Base-by-base conservation (phyloP, 2,329 filamentous ascomycete species). In the Bimuria novae-zelandiae region DNA sequence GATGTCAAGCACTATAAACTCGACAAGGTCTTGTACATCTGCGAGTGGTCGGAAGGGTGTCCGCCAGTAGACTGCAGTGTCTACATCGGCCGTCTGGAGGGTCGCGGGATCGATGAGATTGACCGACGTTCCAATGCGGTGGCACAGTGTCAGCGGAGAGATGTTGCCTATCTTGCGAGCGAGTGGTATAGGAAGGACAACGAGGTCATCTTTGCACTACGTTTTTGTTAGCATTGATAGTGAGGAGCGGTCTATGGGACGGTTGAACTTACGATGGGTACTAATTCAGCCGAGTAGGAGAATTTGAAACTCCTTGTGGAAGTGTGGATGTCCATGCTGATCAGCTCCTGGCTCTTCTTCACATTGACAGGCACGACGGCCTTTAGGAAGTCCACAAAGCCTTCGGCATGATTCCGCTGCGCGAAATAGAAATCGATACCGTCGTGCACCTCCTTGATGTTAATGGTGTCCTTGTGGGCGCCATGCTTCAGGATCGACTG, bases 351-450 rank as follows among this genome's bases (percentile, higher is more conserved):
- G n/a, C 88, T 89, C 65, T 92, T 90, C 78, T 94, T 95, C 61
- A 85, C 80, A 63, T 86, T 85, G 54, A 91, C 83, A 0, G 94
- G 92, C 1, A 87, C 84, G 12, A 95, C 88, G 0, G 91, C 93
- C 63, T 85, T 86, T 56, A 97, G 79, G 73, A 97, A 96, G 75
- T 97, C 92, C 56, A 95, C 85, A 72, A 96, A 93, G 68, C 90
- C 92, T 69, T 96, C 91, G 7, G 92, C 93, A 65, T 96, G 89
- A 69, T 97, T 99, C 66, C 90, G 83, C 53, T 89, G 86, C 0
- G 90, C 84, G 70, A 94, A 99, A 81, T 88, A 99, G 75, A 99
- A 99, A 73, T 99, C 94, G 54, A 99, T 87, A 1, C 94, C 94
- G 65, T 97, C 92, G 76, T 92, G 92, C 23, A 90, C 89, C 77